Conservation (phyloP, 768 basidiomycete genomes). For the Xanthoconium purpureum region DNA sequence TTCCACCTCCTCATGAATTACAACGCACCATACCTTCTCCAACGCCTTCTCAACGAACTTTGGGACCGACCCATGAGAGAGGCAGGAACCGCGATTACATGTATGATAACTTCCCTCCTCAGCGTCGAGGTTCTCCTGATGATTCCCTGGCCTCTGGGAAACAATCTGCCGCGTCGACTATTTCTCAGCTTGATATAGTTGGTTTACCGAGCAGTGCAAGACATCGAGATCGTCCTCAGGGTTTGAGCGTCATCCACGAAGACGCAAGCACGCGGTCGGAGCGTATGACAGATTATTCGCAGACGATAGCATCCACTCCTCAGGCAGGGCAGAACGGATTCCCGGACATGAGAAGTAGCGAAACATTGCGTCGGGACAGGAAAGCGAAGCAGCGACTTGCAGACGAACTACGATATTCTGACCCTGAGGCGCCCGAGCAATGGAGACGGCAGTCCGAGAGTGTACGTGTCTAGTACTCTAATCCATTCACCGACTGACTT, state of each 20-base stretch:
- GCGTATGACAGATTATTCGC: slow-evolving; percentile 23
- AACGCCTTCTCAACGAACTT: slow-evolving; percentile 24
- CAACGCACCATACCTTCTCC: slow-evolving; percentile 30
- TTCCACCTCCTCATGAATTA: slow-evolving; percentile 54
- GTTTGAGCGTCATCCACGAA: slow-evolving; percentile 33
- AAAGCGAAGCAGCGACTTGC: slow-evolving; percentile 30
- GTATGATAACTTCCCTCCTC: slow-evolving; percentile 19
- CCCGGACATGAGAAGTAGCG: slow-evolving; percentile 18
- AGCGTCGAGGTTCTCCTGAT: slow-evolving; percentile 27
- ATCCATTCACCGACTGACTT: not conserved
- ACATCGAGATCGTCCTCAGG: slow-evolving; percentile 22
- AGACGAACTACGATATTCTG: slow-evolving; percentile 35
- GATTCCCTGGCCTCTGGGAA: slow-evolving; percentile 29
- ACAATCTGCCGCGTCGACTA: slow-evolving; percentile 28
- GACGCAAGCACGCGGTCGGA: slow-evolving; percentile 30
- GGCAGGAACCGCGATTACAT: slow-evolving; percentile 22
- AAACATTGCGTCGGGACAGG: slow-evolving; percentile 15
- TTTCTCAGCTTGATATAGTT: slow-evolving; percentile 34
- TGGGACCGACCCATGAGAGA: slow-evolving; percentile 20
- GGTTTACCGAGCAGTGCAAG: slow-evolving; percentile 21
- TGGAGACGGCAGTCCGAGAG: slow-evolving; percentile 28
- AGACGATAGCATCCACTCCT: slow-evolving; percentile 18
- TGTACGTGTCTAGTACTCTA: slow-evolving; percentile 11
- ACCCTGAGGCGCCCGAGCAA: slow-evolving; percentile 30
- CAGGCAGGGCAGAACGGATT: slow-evolving; percentile 13